Percentiles rank a stretch among this genome's conserved stretches.
These are phyloP conservation scores for Termitomyces sp. DNA, from an alignment of 768 basidiomycete genomes.

Conservation along the genomic window DNA sequence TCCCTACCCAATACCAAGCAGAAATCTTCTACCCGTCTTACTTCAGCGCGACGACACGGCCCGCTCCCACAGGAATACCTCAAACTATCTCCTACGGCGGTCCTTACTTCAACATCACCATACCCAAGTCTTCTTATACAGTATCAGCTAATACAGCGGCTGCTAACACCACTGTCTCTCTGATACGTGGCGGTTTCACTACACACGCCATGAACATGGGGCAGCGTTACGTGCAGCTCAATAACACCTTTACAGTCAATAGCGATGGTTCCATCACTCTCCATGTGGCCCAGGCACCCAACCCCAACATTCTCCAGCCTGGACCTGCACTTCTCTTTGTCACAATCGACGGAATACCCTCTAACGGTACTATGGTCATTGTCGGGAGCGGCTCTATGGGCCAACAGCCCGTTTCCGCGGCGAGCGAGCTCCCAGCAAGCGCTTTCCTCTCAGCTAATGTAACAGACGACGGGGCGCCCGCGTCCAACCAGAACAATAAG, in stretches of 20 bases:
- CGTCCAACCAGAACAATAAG: constrained; percentile 7
- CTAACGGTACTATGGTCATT: constrained; percentile 58
- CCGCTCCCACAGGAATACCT: constrained; percentile 65
- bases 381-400: constrained; percentile 65
- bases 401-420: constrained; percentile 40
- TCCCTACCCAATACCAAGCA: constrained; percentile 73
- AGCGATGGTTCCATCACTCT: constrained; percentile 68
- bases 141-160: constrained; percentile 66
- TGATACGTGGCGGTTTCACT: constrained; percentile 79
- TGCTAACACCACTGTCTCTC: constrained; percentile 66
- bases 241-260: constrained; percentile 71
- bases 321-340: constrained; percentile 72
- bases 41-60: constrained; percentile 65
- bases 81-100: constrained; percentile 80
- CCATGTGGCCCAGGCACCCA: constrained; percentile 79
- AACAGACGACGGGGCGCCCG: constrained; percentile 19
- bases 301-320: constrained; percentile 80
- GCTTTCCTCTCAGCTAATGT: constrained; percentile 38
- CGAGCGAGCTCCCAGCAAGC: constrained; percentile 43
- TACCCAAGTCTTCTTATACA: constrained; percentile 61
- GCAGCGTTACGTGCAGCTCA: constrained; percentile 68
- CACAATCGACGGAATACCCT: constrained; percentile 69
- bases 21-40: constrained; percentile 95
- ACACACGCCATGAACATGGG: constrained; percentile 90
- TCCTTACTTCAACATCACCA: constrained; percentile 63